Conservation (phyloP, 805 yeast species). For the Wickerhamomyces bisporus region DNA sequence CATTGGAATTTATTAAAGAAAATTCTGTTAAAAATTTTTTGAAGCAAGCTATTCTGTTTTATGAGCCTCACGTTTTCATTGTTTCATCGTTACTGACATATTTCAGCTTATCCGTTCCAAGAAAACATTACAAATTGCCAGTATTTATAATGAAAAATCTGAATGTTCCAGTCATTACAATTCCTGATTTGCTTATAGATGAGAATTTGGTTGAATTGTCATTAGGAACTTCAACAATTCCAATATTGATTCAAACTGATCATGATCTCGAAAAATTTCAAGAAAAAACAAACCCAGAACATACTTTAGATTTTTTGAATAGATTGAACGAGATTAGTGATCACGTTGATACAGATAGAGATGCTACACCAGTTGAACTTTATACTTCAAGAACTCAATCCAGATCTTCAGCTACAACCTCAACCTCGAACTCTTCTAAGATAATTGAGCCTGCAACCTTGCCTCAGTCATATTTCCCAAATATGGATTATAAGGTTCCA, state of each 20-base stretch:
- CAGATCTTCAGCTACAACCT: not conserved
- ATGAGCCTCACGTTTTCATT: slow-evolving; percentile 18
- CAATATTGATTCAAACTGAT: not conserved
- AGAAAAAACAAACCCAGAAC: no score
- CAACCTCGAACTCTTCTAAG: not conserved
- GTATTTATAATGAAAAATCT: slow-evolving; percentile 14
- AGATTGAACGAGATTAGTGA: slow-evolving; percentile 5
- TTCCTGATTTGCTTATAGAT: slow-evolving; percentile 15
- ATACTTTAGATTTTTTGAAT: not conserved
- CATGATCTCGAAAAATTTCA: not conserved
- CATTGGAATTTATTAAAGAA: slow-evolving; percentile 22
- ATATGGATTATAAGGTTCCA: not conserved
- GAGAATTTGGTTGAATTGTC: not conserved
- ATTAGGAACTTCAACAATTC: no score
- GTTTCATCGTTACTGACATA: slow-evolving; percentile 14
- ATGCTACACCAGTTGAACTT: slow-evolving; percentile 1
- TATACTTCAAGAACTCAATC: not conserved
- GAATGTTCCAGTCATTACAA: slow-evolving; percentile 16
- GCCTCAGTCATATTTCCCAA: slow-evolving; percentile 3
- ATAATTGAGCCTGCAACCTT: not conserved
- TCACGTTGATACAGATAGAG: slow-evolving; percentile 2
- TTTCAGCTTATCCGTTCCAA: slow-evolving; percentile 3
- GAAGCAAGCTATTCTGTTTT: slow-evolving; percentile 13
- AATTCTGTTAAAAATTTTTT: slow-evolving; percentile 8
- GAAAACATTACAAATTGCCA: slow-evolving; percentile 13